These are phyloP conservation scores for Macrocystidia cucumis DNA, from an alignment of 1,284 basidiomycete species.

Conservation along the genomic window DNA sequence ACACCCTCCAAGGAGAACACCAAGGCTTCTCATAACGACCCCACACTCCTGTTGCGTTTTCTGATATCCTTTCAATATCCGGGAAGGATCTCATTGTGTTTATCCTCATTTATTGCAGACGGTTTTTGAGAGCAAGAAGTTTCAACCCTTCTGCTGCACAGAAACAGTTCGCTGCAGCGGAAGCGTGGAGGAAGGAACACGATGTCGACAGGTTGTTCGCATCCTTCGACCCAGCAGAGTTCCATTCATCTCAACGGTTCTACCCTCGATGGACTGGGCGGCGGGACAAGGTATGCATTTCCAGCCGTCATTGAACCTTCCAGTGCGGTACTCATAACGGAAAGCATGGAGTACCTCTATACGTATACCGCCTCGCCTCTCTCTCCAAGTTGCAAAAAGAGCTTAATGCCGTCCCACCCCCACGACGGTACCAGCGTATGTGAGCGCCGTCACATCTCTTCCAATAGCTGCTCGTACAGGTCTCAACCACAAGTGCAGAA, in stretches of 20 bases:
- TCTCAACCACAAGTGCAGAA: conserved; percentile 15
- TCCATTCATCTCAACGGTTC: conserved; percentile 51
- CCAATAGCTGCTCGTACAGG: conserved; percentile 6
- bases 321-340: conserved; percentile 4
- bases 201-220: conserved; percentile 55
- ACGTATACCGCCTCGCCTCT: conserved; percentile 62
- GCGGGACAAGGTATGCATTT: conserved; percentile 50
- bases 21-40: conserved; percentile 53
- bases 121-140: conserved; percentile 67
- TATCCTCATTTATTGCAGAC: conserved; percentile 30
- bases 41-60: conserved; percentile 62
- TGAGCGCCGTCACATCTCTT: conserved; percentile 25
- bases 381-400: conserved; percentile 50
- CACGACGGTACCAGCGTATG: conserved; percentile 65
- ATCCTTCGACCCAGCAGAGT: conserved; percentile 48
- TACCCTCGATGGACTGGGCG: conserved; percentile 78
- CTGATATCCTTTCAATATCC: neutral
- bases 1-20: conserved; percentile 22
- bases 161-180: conserved; percentile 58
- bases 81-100: conserved; percentile 1
- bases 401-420: conserved; percentile 41
- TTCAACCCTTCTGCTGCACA: conserved; percentile 58
- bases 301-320: neutral
- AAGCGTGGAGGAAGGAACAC: conserved; percentile 57
- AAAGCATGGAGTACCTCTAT: conserved; percentile 63